Conservation (phyloP, 2,329 filamentous ascomycete genomes). For the Mariannaea sp. region DNA sequence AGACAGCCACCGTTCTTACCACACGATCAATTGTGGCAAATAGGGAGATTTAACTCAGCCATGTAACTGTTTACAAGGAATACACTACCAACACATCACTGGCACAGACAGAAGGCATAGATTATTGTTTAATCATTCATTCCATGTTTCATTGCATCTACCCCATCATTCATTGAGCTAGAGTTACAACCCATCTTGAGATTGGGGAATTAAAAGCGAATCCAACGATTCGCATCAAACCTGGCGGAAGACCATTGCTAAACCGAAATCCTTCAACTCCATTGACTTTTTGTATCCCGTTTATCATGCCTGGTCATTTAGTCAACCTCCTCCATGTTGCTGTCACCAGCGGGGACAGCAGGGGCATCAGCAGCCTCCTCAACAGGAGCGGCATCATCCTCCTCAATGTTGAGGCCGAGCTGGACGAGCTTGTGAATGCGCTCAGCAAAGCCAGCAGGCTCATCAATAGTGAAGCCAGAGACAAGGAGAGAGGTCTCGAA, state of each 20-base stretch:
- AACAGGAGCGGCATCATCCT: slow-evolving; percentile 75
- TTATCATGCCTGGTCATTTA: slow-evolving; percentile 56
- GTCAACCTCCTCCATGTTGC: slow-evolving; percentile 99
- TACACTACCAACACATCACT: neutral
- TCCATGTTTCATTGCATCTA: slow-evolving; percentile 45
- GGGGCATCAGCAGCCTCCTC: slow-evolving; percentile 62
- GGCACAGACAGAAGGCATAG: neutral
- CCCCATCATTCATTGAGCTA: slow-evolving; percentile 50
- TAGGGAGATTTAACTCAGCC: no score
- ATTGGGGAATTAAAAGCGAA: slow-evolving; percentile 43
- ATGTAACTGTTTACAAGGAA: no score
- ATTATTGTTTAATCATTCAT: no score
- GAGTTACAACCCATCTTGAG: slow-evolving; percentile 45
- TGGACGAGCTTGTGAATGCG: slow-evolving; percentile 99
- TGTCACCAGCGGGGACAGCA: slow-evolving; percentile 73
- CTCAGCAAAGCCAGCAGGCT: slow-evolving; percentile 96
- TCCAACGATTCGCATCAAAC: slow-evolving; percentile 31
- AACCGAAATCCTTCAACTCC: slow-evolving; percentile 49
- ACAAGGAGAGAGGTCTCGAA: slow-evolving; percentile 99
- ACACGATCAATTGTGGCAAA: no score
- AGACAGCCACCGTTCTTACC: no score
- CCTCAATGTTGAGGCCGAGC: slow-evolving; percentile 95
- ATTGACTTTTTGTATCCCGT: slow-evolving; percentile 49
- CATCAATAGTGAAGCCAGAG: slow-evolving; percentile 99
- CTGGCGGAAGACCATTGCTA: slow-evolving; percentile 39